Base-by-base conservation (phyloP, 192 early-diverging fungal species). In the Coemansia umbellata region DNA sequence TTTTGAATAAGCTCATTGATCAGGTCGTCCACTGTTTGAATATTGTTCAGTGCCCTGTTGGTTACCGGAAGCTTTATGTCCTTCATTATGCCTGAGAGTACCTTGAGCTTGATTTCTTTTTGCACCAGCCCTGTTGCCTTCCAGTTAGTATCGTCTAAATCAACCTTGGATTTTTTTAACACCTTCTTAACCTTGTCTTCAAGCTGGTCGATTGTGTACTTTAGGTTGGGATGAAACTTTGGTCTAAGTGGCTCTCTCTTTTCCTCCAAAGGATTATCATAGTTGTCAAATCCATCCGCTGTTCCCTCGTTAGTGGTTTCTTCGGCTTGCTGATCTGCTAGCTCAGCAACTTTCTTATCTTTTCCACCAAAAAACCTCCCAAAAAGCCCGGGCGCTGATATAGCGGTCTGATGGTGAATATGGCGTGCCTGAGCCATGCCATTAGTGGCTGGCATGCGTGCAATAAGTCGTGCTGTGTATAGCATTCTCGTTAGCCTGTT, bases 11-110 rank as follows among this genome's bases (percentile, higher is more conserved):
- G 55, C 67, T 70, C 66, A 4, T 36, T 36, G 19, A 70, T 27
- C 53, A 77, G 49, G 42, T 77, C 74, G 40, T 53, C 63, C 15
- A 51, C 67, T 2, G 67, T 70, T n/a, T 44, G 49, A 23, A 77
- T 56, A 18, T 77, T 69, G 32, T 77, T 66, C 41, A 77, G 67
- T 47, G 59, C 55, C 6, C 74, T 68, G 39, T 37, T 70, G 6
- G 68, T 35, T 17, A 77, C 59, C 1, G 52, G 62, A 3, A 66
- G 32, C 56, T 62, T 63, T 32, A 63, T 23, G 8, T 63, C 18
- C 44, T 55, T 55, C 37, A 77, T 70, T 17, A 66, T 59, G 13
- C 31, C 57, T 10, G 67, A 54, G n/a, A 77, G 63, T 8, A 77
- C 58, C 62, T 61, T 63, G 37, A 70, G 35, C 50, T 77, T 77